A percentile compares a stretch with the other conserved stretches of the same genome.
Conservation (phyloP, 164 flowering plant species). For the Umbilicus rupestris region DNA sequence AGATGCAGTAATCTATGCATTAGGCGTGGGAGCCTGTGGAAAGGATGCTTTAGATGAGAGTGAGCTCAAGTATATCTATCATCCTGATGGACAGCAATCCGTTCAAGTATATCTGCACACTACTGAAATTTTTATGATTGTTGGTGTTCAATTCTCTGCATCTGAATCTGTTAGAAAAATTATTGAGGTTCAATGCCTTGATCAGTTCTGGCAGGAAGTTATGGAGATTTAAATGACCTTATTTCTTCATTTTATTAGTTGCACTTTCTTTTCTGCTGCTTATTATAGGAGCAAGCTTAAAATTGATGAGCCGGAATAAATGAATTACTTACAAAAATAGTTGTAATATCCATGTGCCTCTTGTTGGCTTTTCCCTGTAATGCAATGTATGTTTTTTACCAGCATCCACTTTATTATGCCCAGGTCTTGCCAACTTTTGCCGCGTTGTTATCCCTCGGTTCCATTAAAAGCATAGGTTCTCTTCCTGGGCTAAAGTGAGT, state of each 20-base stretch:
- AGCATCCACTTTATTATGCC: background rate
- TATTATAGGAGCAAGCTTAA: background rate
- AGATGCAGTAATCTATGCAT: conserved; percentile 82
- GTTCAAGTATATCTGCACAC: conserved; percentile 37
- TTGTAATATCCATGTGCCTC: background rate
- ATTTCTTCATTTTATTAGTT: background rate
- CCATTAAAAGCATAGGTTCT: conserved; percentile 10
- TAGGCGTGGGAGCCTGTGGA: conserved; percentile 89
- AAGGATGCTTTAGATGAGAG: conserved; percentile 57
- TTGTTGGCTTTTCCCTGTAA: background rate
- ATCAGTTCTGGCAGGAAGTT: too few relatives aligned
- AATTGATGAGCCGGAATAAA: background rate
- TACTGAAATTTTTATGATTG: background rate
- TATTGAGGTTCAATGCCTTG: background rate
- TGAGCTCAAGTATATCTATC: conserved; percentile 85
- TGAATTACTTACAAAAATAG: background rate
- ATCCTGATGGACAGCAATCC: conserved; percentile 53
- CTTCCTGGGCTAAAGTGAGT: conserved; percentile 73
- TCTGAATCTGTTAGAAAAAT: background rate
- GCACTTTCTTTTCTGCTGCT: background rate
- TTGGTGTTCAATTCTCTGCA: background rate
- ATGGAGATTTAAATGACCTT: background rate
- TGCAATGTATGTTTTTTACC: background rate
- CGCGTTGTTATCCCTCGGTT: conserved; percentile 32
- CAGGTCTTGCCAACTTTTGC: conserved; percentile 96